Evolutionary conservation across 352 stramenopile genomes (phyloP), one percentile per base, ranked within the genome.

Genomic region (Phytophthora pini): DNA sequence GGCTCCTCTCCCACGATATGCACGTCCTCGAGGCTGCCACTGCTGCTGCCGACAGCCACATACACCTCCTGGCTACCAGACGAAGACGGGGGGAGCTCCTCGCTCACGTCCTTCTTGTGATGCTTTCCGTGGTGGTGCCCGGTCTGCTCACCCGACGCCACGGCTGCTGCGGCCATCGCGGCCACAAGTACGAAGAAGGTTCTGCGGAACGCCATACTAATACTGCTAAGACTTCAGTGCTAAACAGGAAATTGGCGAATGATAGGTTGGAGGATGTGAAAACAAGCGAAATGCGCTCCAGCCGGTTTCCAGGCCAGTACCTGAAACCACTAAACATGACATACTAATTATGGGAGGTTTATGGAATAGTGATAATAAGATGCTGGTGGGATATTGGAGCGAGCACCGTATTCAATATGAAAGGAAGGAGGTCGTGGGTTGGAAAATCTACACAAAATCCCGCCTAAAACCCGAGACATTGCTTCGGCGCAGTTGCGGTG

Each of bases 121-220:
- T 70, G 56, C 15, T 44, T 36, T 32, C 40, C 51, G 48, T 60
- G 47, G 54, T 75, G 52, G 61, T 73, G 65, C 24, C 20, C 41
- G 12, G 29, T 60, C 47, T 72, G 43, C 43, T 77, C 56, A 32
- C 46, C 45, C 2, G 58, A 71, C 4, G 56, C 56, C 7, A 75
- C 64, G 43, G 52, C 60, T 26, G 41, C 34, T 4, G 60, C 68
- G 1, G 53, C 63, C 32, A 80, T 40, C 40, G 72, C 64, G 27
- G 64, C 60, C 34, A 72, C 54, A 20, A 80, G 45, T 27, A 77
- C 20, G 60, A 72, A 69, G 32, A 77, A 77, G 31, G 20, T 64
- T 43, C 48, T 58, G 27, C 72, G 64, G 58, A 69, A 75, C 29
- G 58, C 62, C 67, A 79, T 79, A 5, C 2, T 58, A 22, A n/a